A percentile compares a stretch with the other conserved stretches of the same genome.
phyloP scores from a whole-genome alignment of 164 flowering plant species.

The Cinnamomum chago region DNA sequence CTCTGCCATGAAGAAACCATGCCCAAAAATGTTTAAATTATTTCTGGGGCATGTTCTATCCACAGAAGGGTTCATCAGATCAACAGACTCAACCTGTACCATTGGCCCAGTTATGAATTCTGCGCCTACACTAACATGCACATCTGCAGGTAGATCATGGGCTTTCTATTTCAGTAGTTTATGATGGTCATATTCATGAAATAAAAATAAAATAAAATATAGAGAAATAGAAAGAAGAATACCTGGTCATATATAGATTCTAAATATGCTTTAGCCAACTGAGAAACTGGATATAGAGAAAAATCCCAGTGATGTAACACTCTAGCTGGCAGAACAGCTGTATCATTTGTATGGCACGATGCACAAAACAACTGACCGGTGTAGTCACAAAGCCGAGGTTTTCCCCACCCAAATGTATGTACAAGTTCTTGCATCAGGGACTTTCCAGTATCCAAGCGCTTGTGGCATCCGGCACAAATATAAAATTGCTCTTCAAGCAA shows the following conservation, averaged over 20 bases:
- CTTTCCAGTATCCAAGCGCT: conserved; percentile 60
- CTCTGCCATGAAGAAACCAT: not conserved
- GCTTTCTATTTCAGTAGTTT: not conserved
- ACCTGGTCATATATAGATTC: conserved; percentile 91
- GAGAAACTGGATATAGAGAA: conserved; percentile 74
- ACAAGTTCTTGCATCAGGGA: conserved; percentile 59
- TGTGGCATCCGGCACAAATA: conserved; percentile 87
- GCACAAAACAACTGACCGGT: conserved; percentile 89
- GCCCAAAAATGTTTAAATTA: not conserved
- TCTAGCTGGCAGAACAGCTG: conserved; percentile 86
- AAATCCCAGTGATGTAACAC: conserved; percentile 95
- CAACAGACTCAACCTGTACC: too few relatives aligned
- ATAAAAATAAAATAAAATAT: too few relatives aligned
- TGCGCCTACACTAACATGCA: not conserved
- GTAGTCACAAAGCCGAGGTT: conserved; percentile 90
- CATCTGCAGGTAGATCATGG: not conserved
- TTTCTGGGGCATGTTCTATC: not conserved
- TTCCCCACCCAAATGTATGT: conserved; percentile 85
- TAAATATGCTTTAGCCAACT: conserved; percentile 83
- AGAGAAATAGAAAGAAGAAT: conserved; percentile 9
- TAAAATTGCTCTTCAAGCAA: conserved; percentile 74
- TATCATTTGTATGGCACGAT: conserved; percentile 86
- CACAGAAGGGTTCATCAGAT: not conserved
- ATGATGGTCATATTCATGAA: not conserved
- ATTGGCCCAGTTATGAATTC: too few relatives aligned